Conservation (phyloP, 768 basidiomycete species). For the Leccinum incarnatum region DNA sequence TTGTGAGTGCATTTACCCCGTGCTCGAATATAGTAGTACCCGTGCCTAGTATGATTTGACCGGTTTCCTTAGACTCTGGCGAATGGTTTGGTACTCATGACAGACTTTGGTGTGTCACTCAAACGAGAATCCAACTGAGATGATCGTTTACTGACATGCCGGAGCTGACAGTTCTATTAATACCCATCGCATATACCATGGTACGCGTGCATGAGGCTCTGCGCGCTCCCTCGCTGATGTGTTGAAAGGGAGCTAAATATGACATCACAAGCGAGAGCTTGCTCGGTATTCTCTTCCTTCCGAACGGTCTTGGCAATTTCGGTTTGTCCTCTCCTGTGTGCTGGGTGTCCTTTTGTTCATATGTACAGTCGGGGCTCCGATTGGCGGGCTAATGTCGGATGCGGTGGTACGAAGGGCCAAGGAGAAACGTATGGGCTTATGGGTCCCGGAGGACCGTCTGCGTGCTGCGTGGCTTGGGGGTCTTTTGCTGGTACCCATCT, state of each 20-base stretch:
- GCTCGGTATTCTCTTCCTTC: constrained; percentile 27
- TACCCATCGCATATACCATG: constrained; percentile 66
- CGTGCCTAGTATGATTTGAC: background rate
- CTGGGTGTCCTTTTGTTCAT: background rate
- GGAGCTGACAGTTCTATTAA: constrained; percentile 38
- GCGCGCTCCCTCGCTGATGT: background rate
- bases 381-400: constrained; percentile 62
- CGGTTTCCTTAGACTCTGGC: constrained; percentile 41
- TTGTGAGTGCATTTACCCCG: constrained; percentile 39
- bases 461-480: constrained; percentile 49
- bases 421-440: constrained; percentile 48
- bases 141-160: background rate
- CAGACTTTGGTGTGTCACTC: constrained; percentile 32
- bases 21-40: no score
- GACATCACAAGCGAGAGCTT: constrained; percentile 23
- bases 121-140: background rate
- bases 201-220: constrained; percentile 35
- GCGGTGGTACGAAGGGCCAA: constrained; percentile 46
- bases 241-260: constrained; percentile 45
- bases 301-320: constrained; percentile 27
- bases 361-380: constrained; percentile 52
- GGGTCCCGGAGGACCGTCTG: constrained; percentile 70
- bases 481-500: constrained; percentile 49
- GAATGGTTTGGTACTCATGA: constrained; percentile 24
- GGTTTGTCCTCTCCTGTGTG: constrained; percentile 8